phyloP scores from a whole-genome alignment of 2,329 filamentous ascomycete genomes.

The Fusarium odoratissimum region DNA sequence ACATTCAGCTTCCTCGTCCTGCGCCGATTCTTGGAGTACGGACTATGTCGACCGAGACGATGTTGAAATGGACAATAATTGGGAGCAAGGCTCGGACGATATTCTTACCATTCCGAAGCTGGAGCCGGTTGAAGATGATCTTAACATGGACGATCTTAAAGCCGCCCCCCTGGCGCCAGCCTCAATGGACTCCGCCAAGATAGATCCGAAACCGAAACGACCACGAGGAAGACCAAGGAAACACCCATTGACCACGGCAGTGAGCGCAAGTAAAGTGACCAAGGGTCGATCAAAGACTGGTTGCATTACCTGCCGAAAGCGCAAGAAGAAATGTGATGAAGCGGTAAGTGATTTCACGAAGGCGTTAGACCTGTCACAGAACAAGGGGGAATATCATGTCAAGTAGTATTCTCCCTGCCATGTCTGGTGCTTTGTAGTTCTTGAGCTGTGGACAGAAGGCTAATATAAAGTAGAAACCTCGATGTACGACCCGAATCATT shows the following conservation, averaged over 20 bases:
- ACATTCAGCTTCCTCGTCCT: conserved; percentile 60
- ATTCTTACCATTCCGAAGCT: conserved; percentile 63
- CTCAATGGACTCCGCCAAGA: conserved; percentile 35
- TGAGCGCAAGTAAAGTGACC: conserved; percentile 73
- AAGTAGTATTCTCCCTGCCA: not conserved
- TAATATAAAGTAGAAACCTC: conserved; percentile 39
- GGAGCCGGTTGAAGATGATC: conserved; percentile 67
- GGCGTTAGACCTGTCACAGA: not conserved
- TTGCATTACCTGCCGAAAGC: conserved; percentile 73
- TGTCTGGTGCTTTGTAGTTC: not conserved
- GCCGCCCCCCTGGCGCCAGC: conserved; percentile 50
- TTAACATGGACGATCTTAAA: conserved; percentile 65
- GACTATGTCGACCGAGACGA: conserved; percentile 55
- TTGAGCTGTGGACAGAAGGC: not conserved
- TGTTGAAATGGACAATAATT: conserved; percentile 56
- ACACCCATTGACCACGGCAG: conserved; percentile 72
- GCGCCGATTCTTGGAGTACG: conserved; percentile 58
- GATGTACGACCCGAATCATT: conserved; percentile 58
- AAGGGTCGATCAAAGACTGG: conserved; percentile 81
- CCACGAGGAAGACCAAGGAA: conserved; percentile 86
- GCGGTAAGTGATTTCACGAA: conserved; percentile 47
- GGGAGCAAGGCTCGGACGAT: conserved; percentile 61
- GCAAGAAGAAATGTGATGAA: conserved; percentile 80
- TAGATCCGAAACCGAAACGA: conserved; percentile 64
- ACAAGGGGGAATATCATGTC: not conserved